A percentile compares a stretch with the other conserved stretches of the same genome.
Evolutionary conservation across 2,329 filamentous ascomycete species (phyloP).

Genomic region (Aureobasidium sp.): DNA sequence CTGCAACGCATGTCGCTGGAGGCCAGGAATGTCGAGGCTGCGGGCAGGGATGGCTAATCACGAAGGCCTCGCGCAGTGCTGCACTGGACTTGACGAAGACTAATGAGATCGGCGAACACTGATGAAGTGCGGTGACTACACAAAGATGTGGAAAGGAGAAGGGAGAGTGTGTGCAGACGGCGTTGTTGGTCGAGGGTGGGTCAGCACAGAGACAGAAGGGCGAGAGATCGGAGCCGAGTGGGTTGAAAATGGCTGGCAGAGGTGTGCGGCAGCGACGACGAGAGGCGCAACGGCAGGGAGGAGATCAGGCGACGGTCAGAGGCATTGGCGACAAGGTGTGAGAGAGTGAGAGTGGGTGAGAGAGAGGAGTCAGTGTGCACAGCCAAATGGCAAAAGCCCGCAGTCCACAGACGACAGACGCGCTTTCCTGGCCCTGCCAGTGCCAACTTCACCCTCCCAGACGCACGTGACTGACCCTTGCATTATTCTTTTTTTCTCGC

Average conservation of each 20-base stretch:
- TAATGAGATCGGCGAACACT: not conserved
- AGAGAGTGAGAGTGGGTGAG: conserved; percentile 1
- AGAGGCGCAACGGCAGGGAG: not conserved
- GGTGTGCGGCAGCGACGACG: conserved; percentile 1
- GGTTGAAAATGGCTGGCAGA: not conserved
- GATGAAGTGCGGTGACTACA: not conserved
- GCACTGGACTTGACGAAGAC: not conserved
- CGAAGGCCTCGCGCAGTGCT: not conserved
- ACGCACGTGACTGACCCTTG: conserved; percentile 5
- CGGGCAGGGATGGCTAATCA: conserved; percentile 4
- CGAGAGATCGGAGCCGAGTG: not conserved
- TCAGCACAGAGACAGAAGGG: conserved; percentile 2
- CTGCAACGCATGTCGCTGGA: conserved; percentile 12
- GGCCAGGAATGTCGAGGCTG: conserved; percentile 10
- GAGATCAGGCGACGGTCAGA: conserved; percentile 5
- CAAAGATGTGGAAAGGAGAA: not conserved
- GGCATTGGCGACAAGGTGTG: conserved; percentile 5
- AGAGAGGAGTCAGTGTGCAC: conserved; percentile 7
- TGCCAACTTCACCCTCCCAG: conserved; percentile 2
- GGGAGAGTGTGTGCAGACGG: not conserved
- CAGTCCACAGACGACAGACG: not conserved
- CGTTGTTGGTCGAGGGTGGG: not conserved
- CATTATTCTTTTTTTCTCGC: not conserved
- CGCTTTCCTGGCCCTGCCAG: not conserved
- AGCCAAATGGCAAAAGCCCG: not conserved